phyloP scores from a whole-genome alignment of 352 stramenopile genomes.

The Globisporangium radiosum region DNA sequence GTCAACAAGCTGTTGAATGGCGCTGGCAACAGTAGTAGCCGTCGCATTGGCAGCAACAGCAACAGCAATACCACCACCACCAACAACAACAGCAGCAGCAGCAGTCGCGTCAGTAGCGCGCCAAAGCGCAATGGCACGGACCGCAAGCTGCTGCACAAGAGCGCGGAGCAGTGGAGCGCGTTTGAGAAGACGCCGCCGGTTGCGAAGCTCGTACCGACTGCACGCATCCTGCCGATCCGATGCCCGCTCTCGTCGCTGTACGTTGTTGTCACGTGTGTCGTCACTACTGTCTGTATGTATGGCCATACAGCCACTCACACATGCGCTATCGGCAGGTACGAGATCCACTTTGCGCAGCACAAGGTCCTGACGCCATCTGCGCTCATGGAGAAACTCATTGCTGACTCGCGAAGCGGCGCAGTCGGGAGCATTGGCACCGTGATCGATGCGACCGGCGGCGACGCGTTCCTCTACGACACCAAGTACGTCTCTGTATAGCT shows the following conservation, averaged over 20 bases:
- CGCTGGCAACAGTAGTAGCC: constrained; percentile 1
- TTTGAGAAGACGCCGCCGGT: constrained; percentile 57
- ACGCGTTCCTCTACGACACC: constrained; percentile 66
- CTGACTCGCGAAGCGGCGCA: constrained; percentile 37
- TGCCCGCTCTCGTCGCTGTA: constrained; percentile 75
- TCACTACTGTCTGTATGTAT: not conserved
- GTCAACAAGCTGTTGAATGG: constrained; percentile 10
- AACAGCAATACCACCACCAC: not conserved
- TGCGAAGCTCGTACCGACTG: constrained; percentile 39
- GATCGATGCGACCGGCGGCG: constrained; percentile 67
- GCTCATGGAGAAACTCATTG: constrained; percentile 81
- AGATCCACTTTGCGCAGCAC: constrained; percentile 69
- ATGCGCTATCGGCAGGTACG: constrained; percentile 36
- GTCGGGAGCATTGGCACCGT: constrained; percentile 70
- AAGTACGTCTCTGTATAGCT: constrained; percentile 34
- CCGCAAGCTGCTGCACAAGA: constrained; percentile 69
- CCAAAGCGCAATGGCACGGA: constrained; percentile 15
- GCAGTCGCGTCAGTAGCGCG: not conserved
- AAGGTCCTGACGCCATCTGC: constrained; percentile 56
- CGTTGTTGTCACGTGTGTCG: constrained; percentile 5
- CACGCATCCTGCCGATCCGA: constrained; percentile 71
- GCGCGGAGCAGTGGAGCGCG: constrained; percentile 47
- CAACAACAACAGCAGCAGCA: not conserved
- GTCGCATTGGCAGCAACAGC: not conserved
- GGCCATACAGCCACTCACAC: not conserved